phyloP scores from a whole-genome alignment of 495 filamentous ascomycete species.

The Cairneyella variabilis region DNA sequence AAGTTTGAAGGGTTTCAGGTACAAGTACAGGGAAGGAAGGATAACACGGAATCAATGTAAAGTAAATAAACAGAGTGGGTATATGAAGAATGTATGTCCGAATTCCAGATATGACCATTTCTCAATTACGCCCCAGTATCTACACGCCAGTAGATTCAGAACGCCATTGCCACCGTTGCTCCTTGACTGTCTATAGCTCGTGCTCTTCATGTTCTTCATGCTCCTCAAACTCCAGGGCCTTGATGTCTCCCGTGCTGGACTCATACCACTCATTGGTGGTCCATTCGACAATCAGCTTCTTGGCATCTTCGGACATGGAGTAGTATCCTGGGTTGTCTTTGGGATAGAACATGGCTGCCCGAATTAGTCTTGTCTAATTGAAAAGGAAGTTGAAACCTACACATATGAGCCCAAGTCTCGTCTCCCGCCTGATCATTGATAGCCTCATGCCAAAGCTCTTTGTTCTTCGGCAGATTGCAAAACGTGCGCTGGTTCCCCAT shows the following conservation, averaged over 20 bases:
- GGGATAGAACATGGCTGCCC: slow-evolving; percentile 68
- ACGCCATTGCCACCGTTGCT: too few relatives aligned
- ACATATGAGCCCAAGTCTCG: slow-evolving; percentile 79
- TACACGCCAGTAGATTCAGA: too few relatives aligned
- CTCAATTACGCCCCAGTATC: too few relatives aligned
- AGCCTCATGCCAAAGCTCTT: slow-evolving; percentile 55
- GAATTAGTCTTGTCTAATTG: slow-evolving; percentile 1
- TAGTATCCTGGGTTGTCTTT: slow-evolving; percentile 78
- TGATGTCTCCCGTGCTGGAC: slow-evolving; percentile 15
- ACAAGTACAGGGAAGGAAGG: too few relatives aligned
- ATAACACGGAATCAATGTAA: too few relatives aligned
- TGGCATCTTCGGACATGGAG: slow-evolving; percentile 61
- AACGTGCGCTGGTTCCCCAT: slow-evolving; percentile 72
- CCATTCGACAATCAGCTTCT: slow-evolving; percentile 58
- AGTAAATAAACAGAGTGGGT: too few relatives aligned
- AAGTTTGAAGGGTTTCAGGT: too few relatives aligned
- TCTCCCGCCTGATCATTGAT: slow-evolving; percentile 75
- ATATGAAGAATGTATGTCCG: too few relatives aligned
- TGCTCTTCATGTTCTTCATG: too few relatives aligned
- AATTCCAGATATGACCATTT: too few relatives aligned
- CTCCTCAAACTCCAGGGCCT: slow-evolving; percentile 3
- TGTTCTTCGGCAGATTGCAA: slow-evolving; percentile 66
- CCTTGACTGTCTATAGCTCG: too few relatives aligned
- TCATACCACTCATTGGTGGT: slow-evolving; percentile 41
- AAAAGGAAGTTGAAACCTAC: slow-evolving; percentile 31